A percentile compares a stretch with the other conserved stretches of the same genome.
These are phyloP conservation scores for Zancudomyces culisetae DNA, from an alignment of 371 early-diverging fungal genomes.

Conservation along the genomic window DNA sequence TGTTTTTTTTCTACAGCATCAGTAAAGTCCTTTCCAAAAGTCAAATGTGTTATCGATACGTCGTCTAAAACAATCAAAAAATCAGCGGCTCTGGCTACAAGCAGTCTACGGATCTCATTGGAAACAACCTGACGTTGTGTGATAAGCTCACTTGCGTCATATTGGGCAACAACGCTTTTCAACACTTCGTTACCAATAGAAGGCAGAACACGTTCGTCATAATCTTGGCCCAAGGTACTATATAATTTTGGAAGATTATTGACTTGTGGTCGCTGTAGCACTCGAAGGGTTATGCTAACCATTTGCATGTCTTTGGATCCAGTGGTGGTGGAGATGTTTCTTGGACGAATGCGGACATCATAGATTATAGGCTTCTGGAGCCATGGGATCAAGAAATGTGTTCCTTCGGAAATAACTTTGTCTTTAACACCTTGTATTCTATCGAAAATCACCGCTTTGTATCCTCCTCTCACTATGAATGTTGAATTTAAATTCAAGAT, in stretches of 20 bases:
- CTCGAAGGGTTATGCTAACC: slow-evolving; percentile 82
- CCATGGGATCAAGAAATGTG: slow-evolving; percentile 94
- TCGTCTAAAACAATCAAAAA: slow-evolving; percentile 92
- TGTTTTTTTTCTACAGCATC: slow-evolving; percentile 81
- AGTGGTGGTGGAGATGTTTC: slow-evolving; percentile 91
- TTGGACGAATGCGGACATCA: slow-evolving; percentile 76
- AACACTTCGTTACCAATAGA: slow-evolving; percentile 97
- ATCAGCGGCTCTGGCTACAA: slow-evolving; percentile 80
- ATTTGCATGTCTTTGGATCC: slow-evolving; percentile 83
- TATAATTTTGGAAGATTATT: slow-evolving; percentile 62
- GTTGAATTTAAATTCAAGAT: background rate
- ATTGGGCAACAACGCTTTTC: slow-evolving; percentile 97
- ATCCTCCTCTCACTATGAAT: slow-evolving; percentile 67
- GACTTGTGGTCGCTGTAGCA: slow-evolving; percentile 79
- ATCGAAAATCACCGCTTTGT: slow-evolving; percentile 92
- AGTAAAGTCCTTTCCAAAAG: slow-evolving; percentile 93
- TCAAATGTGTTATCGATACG: slow-evolving; percentile 95
- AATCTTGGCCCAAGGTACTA: slow-evolving; percentile 82
- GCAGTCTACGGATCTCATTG: slow-evolving; percentile 79
- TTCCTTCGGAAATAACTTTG: slow-evolving; percentile 71
- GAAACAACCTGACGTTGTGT: slow-evolving; percentile 89
- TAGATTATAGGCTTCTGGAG: slow-evolving; percentile 41
- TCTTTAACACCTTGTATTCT: slow-evolving; percentile 79
- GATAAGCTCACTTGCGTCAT: slow-evolving; percentile 91
- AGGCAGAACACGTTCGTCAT: slow-evolving; percentile 93